A percentile compares a stretch with the other conserved stretches of the same genome.
These are phyloP conservation scores for Teunomyces gatunensis DNA, from an alignment of 805 yeast genomes.

Conservation along the genomic window DNA sequence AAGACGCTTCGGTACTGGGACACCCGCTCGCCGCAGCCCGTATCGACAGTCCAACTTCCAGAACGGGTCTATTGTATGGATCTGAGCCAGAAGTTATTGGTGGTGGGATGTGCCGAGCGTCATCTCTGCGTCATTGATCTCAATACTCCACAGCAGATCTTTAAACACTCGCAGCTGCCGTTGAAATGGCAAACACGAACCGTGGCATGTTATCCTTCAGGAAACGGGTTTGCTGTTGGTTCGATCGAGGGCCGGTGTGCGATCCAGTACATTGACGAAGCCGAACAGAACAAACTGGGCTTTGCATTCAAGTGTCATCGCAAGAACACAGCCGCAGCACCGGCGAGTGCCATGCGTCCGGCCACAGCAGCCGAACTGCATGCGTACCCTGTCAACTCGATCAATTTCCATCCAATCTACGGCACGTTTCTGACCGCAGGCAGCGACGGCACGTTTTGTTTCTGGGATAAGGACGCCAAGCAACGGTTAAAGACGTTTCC, in stretches of 20 bases:
- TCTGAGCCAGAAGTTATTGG: constrained; percentile 71
- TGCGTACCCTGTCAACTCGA: constrained; percentile 76
- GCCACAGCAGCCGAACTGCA: constrained; percentile 45
- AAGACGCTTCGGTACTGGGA: constrained; percentile 95
- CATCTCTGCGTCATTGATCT: constrained; percentile 76
- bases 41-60: constrained; percentile 78
- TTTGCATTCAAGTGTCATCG: constrained; percentile 96
- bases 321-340: constrained; percentile 34
- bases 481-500: constrained; percentile 84
- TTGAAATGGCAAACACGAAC: constrained; percentile 86
- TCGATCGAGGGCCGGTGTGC: constrained; percentile 96
- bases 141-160: constrained; percentile 78
- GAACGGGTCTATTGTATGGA: constrained; percentile 93
- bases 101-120: constrained; percentile 92
- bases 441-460: constrained; percentile 87
- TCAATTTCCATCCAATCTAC: constrained; percentile 81
- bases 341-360: too few relatives aligned
- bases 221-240: constrained; percentile 90
- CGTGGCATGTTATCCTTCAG: constrained; percentile 82
- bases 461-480: constrained; percentile 94
- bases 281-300: constrained; percentile 66
- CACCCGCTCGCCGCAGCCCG: constrained; percentile 76
- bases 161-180: constrained; percentile 71
- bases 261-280: constrained; percentile 84
- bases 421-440: constrained; percentile 96